Evolutionary conservation across 2,329 filamentous ascomycete genomes (phyloP), one percentile per base, ranked within the genome.

Genomic region (Pseudogymnoascus sp.): DNA sequence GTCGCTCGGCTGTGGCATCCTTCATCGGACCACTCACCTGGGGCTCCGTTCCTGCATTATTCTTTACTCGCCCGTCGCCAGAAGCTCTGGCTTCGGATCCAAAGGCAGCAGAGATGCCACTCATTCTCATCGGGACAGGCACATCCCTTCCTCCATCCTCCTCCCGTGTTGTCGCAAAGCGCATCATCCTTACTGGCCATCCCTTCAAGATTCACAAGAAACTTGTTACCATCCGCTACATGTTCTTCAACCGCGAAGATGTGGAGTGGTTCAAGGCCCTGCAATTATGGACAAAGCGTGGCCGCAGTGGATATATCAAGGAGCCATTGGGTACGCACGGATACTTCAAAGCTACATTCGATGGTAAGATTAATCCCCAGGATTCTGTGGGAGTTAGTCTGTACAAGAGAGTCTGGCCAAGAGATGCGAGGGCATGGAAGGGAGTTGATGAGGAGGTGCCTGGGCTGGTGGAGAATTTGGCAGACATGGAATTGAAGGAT

Each of bases 301-400:
- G 95, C 6, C 82, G 95, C 66, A 90, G 86, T 68, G 95, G 95
- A 7, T 97, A 88, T 75, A 86, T 99, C 80, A 97, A 97, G 81
- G 95, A 99, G 80, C 84, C 89, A 64, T 78, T 99, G 60, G 95
- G 95, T 70, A 99, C 95, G 37, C 95, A 99, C 76, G 95, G 95
- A n/a, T 99, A 99, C 79, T 98, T 98, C 84, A 99, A 99, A 82
- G 95, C 95, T 11, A 97, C 89, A 1, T 99, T 99, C 78, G 96
- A 99, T 75, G 91, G 88, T 11, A 90, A 89, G 74, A 93, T 99
- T 75, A 98, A 97, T 76, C 93, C 95, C 1, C 90, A 97, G 78
- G 95, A 99, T 77, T 88, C 92, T 2, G 87, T 99, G 56, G 95
- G 91, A 60, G 89, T 98, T 66, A 96, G 91, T 77, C 74, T 95